Conservation (phyloP, 129 eudicot species). For the Kitagawia praeruptora region DNA sequence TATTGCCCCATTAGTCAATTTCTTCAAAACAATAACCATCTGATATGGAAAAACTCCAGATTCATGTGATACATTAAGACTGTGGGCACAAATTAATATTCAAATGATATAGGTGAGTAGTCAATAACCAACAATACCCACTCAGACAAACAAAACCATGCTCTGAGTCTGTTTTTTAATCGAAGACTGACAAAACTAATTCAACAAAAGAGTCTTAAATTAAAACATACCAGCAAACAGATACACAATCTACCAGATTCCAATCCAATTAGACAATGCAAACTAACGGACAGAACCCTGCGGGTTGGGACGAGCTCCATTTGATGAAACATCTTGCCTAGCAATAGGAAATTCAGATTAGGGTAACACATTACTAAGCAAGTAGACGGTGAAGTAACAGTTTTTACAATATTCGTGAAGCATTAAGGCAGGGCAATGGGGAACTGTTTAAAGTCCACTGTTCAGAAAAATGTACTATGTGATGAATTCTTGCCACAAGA, state of each 20-base stretch:
- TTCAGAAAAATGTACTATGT: no score
- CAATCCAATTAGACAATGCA: neutral
- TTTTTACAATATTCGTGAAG: no score
- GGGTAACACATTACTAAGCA: no score
- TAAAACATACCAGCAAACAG: neutral
- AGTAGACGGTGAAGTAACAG: no score
- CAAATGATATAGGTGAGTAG: neutral
- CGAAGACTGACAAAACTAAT: neutral
- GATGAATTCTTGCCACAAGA: no score
- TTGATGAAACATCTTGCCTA: no score
- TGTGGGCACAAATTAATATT: neutral
- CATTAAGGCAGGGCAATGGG: no score
- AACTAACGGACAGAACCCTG: no score
- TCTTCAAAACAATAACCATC: conserved; percentile 76
- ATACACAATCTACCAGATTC: neutral
- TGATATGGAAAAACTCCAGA: conserved; percentile 11
- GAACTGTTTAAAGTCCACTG: no score
- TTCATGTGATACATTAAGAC: neutral
- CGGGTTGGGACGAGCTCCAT: no score
- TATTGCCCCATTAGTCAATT: conserved; percentile 74
- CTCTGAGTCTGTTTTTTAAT: neutral
- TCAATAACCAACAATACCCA: neutral
- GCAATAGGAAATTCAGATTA: no score
- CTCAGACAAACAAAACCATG: neutral
- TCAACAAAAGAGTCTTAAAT: neutral